Base-by-base conservation (phyloP, 73 alveolate species). In the Durusdinium trenchii region DNA sequence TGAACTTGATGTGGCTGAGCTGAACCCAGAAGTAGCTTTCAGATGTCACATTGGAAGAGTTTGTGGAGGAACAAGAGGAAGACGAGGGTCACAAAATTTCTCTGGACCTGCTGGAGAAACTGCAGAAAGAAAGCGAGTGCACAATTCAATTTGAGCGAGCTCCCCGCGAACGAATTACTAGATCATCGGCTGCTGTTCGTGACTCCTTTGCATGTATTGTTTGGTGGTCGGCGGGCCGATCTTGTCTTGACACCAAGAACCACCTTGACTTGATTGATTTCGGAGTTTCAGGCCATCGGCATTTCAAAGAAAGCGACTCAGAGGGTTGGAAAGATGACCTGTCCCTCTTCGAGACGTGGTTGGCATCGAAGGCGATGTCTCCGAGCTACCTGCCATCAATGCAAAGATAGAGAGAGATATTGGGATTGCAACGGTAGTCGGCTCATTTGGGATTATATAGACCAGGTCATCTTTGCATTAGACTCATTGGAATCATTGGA, bases 151-250 rank as follows among this genome's bases (percentile, higher is more conserved):
- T 84, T 38, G 78, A 50, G 51, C 30, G 94, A n/a, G 71, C 73
- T 50, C 76, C 48, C 18, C 94, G 94, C 6, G 94, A 84, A 84
- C 75, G 94, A 51, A 36, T 84, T 62, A 23, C 76, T 48, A 84
- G 94, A 52, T n/a, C 94, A 32, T 48, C 50, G 51, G 94, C 94
- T 35, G 94, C 94, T 18, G 94, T 84, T 47, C 94, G 94, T 75
- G 20, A 52, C 94, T 62, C 3, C 71, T 28, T 84, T 51, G 94
- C 94, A 81, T n/a, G n/a, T n/a, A n/a, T n/a, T n/a, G n/a, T n/a
- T n/a, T n/a, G n/a, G n/a, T n/a, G n/a, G n/a, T n/a, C n/a, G n/a
- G n/a, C n/a, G n/a, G n/a, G n/a, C n/a, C n/a, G n/a, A n/a, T n/a
- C n/a, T n/a, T n/a, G n/a, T n/a, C n/a, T n/a, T n/a, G n/a, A n/a